Conservation (phyloP, 2,329 filamentous ascomycete species). For the Chaetoscypha palmicola region DNA sequence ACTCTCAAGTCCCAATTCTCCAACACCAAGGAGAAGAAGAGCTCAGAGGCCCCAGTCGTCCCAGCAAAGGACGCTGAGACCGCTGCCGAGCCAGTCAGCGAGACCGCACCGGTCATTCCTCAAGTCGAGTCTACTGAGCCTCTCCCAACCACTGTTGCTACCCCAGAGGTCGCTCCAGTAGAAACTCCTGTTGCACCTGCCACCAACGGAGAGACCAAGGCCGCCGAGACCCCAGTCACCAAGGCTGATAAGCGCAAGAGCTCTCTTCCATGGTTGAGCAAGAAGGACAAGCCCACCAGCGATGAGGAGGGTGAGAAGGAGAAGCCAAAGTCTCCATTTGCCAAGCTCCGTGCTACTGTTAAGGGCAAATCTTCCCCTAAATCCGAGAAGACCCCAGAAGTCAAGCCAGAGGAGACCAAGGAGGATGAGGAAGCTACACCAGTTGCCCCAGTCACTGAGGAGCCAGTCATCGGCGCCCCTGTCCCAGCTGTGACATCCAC, state of each 20-base stretch:
- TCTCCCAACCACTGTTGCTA: constrained; percentile 24
- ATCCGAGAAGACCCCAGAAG: constrained; percentile 38
- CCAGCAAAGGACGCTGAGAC: constrained; percentile 28
- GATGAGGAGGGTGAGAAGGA: constrained; percentile 39
- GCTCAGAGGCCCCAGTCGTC: constrained; percentile 21
- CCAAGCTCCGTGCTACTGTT: constrained; percentile 32
- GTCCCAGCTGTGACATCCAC: constrained; percentile 18
- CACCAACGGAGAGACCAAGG: constrained; percentile 35
- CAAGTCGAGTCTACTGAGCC: constrained; percentile 28
- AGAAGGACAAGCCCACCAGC: constrained; percentile 46
- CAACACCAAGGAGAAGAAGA: constrained; percentile 28
- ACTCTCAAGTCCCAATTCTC: constrained; percentile 27
- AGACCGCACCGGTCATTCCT: constrained; percentile 32
- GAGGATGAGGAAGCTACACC: constrained; percentile 27
- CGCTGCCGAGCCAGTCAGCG: constrained; percentile 24
- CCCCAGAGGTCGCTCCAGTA: constrained; percentile 29
- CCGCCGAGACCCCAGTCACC: constrained; percentile 31
- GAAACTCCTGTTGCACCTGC: constrained; percentile 26
- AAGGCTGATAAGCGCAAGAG: constrained; percentile 54
- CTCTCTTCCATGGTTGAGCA: constrained; percentile 52
- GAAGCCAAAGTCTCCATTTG: constrained; percentile 30
- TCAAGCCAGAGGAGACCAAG: constrained; percentile 36
- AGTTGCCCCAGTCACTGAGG: constrained; percentile 24
- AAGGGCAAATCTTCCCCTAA: constrained; percentile 32
- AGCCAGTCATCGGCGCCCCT: constrained; percentile 21